Percentiles rank a stretch among this genome's conserved stretches.
Conservation (phyloP, 2,329 filamentous ascomycete species). For the Beauveria caledonica region DNA sequence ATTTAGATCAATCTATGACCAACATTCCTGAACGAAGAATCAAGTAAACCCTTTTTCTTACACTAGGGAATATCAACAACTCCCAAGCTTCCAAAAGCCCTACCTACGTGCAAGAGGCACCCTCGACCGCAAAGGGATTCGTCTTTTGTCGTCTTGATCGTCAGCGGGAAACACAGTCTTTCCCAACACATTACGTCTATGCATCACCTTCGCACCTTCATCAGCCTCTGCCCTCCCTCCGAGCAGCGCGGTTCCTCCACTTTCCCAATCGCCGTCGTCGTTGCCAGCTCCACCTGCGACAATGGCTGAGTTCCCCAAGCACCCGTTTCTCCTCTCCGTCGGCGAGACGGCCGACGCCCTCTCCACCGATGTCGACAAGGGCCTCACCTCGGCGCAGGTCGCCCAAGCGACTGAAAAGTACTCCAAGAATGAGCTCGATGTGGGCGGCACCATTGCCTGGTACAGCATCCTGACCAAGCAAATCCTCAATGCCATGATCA, state of each 20-base stretch:
- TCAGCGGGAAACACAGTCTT: neutral
- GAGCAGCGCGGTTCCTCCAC: slow-evolving; percentile 14
- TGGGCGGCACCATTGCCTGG: slow-evolving; percentile 59
- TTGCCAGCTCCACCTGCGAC: slow-evolving; percentile 13
- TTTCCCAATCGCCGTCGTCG: neutral
- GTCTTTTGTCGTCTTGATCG: neutral
- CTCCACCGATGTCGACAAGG: slow-evolving; percentile 57
- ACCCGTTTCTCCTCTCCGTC: slow-evolving; percentile 53
- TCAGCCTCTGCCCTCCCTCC: slow-evolving; percentile 11
- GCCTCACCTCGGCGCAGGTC: slow-evolving; percentile 54
- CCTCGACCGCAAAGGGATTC: neutral
- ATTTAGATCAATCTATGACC: neutral
- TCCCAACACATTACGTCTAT: slow-evolving; percentile 14
- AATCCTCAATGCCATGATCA: slow-evolving; percentile 69
- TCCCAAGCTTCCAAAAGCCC: too few relatives aligned
- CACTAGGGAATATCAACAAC: neutral
- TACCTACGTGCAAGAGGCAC: neutral
- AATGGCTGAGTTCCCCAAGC: slow-evolving; percentile 39
- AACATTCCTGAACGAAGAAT: neutral
- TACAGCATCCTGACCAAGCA: slow-evolving; percentile 66
- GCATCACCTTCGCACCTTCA: slow-evolving; percentile 13
- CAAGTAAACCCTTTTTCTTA: neutral
- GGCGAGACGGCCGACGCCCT: slow-evolving; percentile 56
- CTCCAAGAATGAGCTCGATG: slow-evolving; percentile 62
- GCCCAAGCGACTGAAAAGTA: slow-evolving; percentile 49